A percentile compares a stretch with the other conserved stretches of the same genome.
Conservation (phyloP, 352 stramenopile genomes). For the Pythium dissimile region DNA sequence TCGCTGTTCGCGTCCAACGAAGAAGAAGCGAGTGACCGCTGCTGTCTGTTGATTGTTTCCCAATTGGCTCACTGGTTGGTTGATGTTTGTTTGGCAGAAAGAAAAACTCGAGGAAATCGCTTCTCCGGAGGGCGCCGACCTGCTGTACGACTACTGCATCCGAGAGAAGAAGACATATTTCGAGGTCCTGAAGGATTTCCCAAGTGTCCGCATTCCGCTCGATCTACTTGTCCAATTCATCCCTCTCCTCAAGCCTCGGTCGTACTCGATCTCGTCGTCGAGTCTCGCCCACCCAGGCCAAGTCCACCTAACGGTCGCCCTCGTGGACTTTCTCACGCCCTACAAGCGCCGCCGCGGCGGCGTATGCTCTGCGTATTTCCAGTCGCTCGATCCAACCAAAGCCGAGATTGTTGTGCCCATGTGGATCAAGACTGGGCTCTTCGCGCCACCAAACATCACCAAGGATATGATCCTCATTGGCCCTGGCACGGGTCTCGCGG, state of each 20-base stretch:
- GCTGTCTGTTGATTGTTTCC: background rate
- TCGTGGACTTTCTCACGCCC: conserved; percentile 89
- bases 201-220: conserved; percentile 63
- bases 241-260: conserved; percentile 78
- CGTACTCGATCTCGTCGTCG: conserved; percentile 92
- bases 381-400: conserved; percentile 43
- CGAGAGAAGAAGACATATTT: conserved; percentile 89
- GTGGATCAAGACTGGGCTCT: conserved; percentile 87
- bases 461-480: conserved; percentile 85
- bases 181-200: conserved; percentile 87
- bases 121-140: conserved; percentile 83
- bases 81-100: conserved; percentile 34
- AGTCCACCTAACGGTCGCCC: conserved; percentile 80
- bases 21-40: conserved; percentile 59
- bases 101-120: conserved; percentile 91
- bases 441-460: conserved; percentile 45
- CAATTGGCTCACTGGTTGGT: background rate
- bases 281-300: conserved; percentile 45
- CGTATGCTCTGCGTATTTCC: conserved; percentile 83
- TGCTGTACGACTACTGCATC: conserved; percentile 93
- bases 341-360: conserved; percentile 84
- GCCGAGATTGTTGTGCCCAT: conserved; percentile 47
- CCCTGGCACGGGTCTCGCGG: conserved; percentile 87
- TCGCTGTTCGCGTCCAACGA: conserved; percentile 74
- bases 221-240: conserved; percentile 81